These are phyloP conservation scores for Saccharomycopsis sp. DNA, from an alignment of 805 yeast genomes.

Conservation along the genomic window DNA sequence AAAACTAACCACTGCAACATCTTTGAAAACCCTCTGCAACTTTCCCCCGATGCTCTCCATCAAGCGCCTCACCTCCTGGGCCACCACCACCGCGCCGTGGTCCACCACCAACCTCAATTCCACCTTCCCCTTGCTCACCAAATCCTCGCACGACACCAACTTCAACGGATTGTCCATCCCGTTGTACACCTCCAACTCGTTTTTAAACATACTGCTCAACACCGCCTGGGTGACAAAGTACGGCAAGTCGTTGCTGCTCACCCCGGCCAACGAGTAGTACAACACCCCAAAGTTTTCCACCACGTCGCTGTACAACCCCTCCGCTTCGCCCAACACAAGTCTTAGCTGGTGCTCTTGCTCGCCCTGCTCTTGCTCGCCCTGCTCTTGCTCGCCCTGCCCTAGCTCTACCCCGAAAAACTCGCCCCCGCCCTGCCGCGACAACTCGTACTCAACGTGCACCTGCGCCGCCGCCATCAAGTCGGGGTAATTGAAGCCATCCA, in stretches of 20 bases:
- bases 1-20: neutral
- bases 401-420: neutral
- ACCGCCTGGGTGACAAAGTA: constrained; percentile 48
- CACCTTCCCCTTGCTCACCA: constrained; percentile 4
- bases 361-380: constrained; percentile 19
- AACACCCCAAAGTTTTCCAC: constrained; percentile 33
- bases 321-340: constrained; percentile 32
- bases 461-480: constrained; percentile 54
- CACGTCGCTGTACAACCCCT: constrained; percentile 37
- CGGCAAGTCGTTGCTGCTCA: constrained; percentile 54
- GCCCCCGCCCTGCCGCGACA: constrained; percentile 2
- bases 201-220: constrained; percentile 36
- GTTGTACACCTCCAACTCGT: constrained; percentile 31
- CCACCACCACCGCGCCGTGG: neutral
- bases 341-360: constrained; percentile 28
- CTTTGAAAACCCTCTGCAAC: neutral
- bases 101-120: neutral
- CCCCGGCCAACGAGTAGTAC: constrained; percentile 34
- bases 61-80: neutral
- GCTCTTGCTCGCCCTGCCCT: neutral
- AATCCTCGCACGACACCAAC: constrained; percentile 14
- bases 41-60: neutral
- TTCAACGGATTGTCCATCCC: too few species aligned
- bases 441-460: constrained; percentile 37
- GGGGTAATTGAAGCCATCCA: constrained; percentile 47